Conservation (phyloP, 1,284 basidiomycete genomes). For the Tetrapyrgos nigripes region DNA sequence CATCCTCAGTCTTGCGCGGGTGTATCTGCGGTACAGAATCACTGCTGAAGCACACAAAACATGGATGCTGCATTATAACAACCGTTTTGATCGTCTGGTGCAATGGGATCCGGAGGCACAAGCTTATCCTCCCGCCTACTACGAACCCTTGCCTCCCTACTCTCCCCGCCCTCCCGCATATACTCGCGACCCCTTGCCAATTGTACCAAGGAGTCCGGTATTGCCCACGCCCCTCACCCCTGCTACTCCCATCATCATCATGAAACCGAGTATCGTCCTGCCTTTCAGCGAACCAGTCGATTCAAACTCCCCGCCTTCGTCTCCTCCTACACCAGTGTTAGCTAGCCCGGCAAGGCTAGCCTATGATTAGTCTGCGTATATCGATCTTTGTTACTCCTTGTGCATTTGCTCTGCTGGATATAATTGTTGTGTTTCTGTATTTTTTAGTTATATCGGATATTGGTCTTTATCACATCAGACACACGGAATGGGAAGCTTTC, state of each 20-base stretch:
- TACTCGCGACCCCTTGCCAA: not conserved
- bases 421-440: not conserved
- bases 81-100: not conserved
- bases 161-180: slow-evolving; percentile 7
- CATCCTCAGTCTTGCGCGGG: not conserved
- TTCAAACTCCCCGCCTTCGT: no score
- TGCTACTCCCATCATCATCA: not conserved
- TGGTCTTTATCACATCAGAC: no score
- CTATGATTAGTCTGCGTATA: no score
- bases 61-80: not conserved
- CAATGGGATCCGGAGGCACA: not conserved
- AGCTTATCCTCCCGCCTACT: not conserved
- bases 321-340: not conserved
- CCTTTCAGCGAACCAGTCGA: no score
- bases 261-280: no score
- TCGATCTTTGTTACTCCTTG: no score
- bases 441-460: not conserved
- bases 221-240: not conserved
- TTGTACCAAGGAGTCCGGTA: not conserved
- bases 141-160: slow-evolving; percentile 9
- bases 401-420: no score
- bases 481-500: no score
- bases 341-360: not conserved
- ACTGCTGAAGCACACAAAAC: not conserved
- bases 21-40: not conserved